A percentile compares a stretch with the other conserved stretches of the same genome.
phyloP scores from a whole-genome alignment of 192 early-diverging fungal species.

The Coemansia interrupta region DNA sequence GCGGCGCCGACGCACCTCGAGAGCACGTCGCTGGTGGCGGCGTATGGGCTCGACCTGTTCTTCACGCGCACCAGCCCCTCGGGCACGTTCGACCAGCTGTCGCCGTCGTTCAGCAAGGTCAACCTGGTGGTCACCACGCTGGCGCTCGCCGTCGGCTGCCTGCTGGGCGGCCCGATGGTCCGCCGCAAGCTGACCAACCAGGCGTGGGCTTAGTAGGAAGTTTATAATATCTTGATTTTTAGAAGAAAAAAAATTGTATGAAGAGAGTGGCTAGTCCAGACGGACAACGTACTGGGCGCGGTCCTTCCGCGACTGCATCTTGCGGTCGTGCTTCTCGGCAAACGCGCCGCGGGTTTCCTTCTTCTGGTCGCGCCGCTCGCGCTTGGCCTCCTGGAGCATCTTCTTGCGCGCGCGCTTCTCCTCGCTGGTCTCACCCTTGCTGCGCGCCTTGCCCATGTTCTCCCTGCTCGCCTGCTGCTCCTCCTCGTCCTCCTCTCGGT shows the following conservation, averaged over 20 bases:
- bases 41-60: slow-evolving; percentile 91
- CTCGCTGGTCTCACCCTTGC: slow-evolving; percentile 80
- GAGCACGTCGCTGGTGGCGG: slow-evolving; percentile 86
- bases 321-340: slow-evolving; percentile 45
- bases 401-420: slow-evolving; percentile 91
- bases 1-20: slow-evolving; percentile 81
- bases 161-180: slow-evolving; percentile 73
- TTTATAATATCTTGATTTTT: no score
- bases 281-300: slow-evolving; percentile 44
- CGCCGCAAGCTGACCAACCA: slow-evolving; percentile 56
- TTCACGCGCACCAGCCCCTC: slow-evolving; percentile 78
- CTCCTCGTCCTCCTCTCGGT: slow-evolving; percentile 17
- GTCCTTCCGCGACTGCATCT: slow-evolving; percentile 48
- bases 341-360: slow-evolving; percentile 34
- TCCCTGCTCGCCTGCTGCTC: slow-evolving; percentile 13
- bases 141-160: slow-evolving; percentile 68
- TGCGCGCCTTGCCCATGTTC: slow-evolving; percentile 71
- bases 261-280: slow-evolving; percentile 13
- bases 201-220: slow-evolving; percentile 50
- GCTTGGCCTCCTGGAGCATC: slow-evolving; percentile 75
- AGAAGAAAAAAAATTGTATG: no score
- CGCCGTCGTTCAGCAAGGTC: slow-evolving; percentile 86
- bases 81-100: slow-evolving; percentile 89
- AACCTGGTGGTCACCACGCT: slow-evolving; percentile 80
- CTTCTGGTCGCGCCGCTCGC: slow-evolving; percentile 44